Evolutionary conservation across 108 stramenopile species (phyloP), one percentile per base, ranked within the genome.

Genomic region (Conticribra weissflogii): DNA sequence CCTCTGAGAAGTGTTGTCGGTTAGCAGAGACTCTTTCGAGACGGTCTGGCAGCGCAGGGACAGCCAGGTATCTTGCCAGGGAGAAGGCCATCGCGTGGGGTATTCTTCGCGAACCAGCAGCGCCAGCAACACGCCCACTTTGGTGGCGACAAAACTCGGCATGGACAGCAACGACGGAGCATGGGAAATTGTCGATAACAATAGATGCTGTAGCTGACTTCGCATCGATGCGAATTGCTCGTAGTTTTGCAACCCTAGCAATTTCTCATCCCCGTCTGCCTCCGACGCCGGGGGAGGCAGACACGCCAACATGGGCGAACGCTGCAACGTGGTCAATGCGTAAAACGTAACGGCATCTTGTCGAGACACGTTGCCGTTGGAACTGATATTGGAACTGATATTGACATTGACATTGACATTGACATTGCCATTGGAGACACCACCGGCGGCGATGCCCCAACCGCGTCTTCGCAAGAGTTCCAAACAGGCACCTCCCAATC

Each of bases 41-140:
- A 36, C n/a, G 18, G 9, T 44, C 22, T 58, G 52, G 57, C 34
- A 54, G 56, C 28, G 61, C 72, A 66, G 17, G 14, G 72, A 54
- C 32, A 57, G 56, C n/a, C 60, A 63, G 9, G 85, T 46, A 49
- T 88, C 87, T 12, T 68, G 55, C 54, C 85, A 85, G 22, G 87
- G 82, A 58, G 45, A 30, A 2, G 72, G 33, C 87, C 87, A 88
- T 18, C 32, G 5, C 23, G 54, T 55, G 19, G 76, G 68, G 55
- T 78, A 88, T 44, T 85, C 84, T 33, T 66, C 56, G 36, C 81
- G 67, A 18, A 88, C 81, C 8, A 85, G 67, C 17, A 61, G 33
- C 1, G 87, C 82, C 62, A 88, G 48, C 25, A 88, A n/a, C 14
- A 88, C 82, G 29, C 76, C 79, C 30, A 85, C 76, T 55, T 88